Evolutionary conservation across 1,284 basidiomycete species (phyloP).

Genomic region (Ceratobasidium sp.): DNA sequence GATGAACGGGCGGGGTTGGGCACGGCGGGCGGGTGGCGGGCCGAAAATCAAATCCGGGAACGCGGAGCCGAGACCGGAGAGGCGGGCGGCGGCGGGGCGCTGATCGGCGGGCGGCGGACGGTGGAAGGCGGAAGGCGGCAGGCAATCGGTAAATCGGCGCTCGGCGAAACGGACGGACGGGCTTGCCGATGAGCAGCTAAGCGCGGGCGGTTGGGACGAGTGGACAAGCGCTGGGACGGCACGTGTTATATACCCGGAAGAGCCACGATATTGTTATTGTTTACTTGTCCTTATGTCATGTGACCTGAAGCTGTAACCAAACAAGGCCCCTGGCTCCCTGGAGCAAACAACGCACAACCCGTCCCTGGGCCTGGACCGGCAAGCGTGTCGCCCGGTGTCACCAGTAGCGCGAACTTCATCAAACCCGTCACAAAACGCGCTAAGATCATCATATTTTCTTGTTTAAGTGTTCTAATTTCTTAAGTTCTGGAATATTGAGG

Average conservation of each 20-base stretch:
- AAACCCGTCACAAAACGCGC: not conserved
- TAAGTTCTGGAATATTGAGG: no score
- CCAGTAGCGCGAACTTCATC: not conserved
- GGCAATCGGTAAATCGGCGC: not conserved
- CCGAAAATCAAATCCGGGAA: no score
- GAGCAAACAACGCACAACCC: not conserved
- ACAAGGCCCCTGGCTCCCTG: not conserved
- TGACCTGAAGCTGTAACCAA: not conserved
- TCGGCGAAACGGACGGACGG: not conserved
- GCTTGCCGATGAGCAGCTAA: not conserved
- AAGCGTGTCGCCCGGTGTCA: not conserved
- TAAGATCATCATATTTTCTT: not conserved
- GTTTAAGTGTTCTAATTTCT: no score
- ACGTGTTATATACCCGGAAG: slow-evolving; percentile 1
- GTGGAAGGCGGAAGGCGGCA: not conserved
- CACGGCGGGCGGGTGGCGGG: no score
- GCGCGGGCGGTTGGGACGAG: not conserved
- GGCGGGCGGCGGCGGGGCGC: no score
- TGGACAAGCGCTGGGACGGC: not conserved
- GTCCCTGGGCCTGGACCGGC: not conserved
- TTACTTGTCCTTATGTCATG: not conserved
- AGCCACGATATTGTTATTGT: not conserved
- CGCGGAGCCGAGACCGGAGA: no score
- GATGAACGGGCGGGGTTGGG: no score
- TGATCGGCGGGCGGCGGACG: no score